Base-by-base conservation (phyloP, 441 rosid genomes). In the Isatis lusitanica region DNA sequence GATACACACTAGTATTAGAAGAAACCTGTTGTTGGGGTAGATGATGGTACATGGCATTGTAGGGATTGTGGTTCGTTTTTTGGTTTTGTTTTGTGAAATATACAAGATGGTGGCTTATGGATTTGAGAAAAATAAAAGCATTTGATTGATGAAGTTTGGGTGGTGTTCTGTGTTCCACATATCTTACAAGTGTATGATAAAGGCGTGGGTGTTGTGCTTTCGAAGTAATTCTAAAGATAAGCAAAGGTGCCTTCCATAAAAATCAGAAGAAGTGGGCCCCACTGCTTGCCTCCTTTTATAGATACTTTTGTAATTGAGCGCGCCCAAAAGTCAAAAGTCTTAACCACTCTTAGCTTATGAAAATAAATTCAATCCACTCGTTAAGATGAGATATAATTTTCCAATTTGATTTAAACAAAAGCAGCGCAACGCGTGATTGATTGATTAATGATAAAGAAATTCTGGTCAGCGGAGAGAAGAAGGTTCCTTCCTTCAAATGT, bases 101-200 rank as follows among this genome's bases (percentile, higher is more conserved):
- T 53, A 53, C 16, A 51, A 12, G 15, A 1, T 28, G 31, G 9
- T 70, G 46, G 21, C 13, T 15, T 5, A 61, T 39, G 68, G 61
- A 61, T 8, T 51, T 48, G 63, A 26, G 24, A 42, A 42, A 36
- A 42, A 59, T 38, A 11, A 62, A n/a, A 15, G 39, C 26, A 63
- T n/a, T 69, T 46, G 59, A 11, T 44, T 16, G 71, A 64, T 35
- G 17, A 39, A 46, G 21, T 39, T 58, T 53, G 77, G 77, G 72
- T 47, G 42, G 71, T 64, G 40, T 56, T 48, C 3, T 63, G 17
- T 39, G 70, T 24, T 33, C 55, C 47, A 55, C 64, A 44, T 63
- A 35, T 60, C 46, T 36, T 59, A 38, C 47, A 21, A 16, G 28
- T 7, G 9, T 33, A 9, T 4, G 10, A 58, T 38, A 60, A 59